Conservation (phyloP, 2,329 filamentous ascomycete species). For the Harringtonia aguacate region DNA sequence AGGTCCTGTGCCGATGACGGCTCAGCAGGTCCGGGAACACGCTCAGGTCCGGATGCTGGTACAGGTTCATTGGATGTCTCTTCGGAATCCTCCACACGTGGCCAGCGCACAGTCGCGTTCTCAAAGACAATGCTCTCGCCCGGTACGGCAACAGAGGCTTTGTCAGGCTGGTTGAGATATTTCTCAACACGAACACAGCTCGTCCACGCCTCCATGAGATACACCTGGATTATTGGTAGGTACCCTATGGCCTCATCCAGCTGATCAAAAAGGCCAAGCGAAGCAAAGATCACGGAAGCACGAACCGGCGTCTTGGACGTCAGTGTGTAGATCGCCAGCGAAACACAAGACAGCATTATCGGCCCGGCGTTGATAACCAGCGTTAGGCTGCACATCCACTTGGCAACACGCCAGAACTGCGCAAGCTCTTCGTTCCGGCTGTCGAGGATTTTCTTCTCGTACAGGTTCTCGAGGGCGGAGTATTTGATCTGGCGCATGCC, state of each 20-base stretch:
- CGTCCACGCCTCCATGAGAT: conserved; percentile 24
- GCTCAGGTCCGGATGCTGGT: too few species aligned
- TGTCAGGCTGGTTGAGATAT: conserved; percentile 21
- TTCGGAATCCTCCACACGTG: conserved; percentile 18
- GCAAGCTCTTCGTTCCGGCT: conserved; percentile 22
- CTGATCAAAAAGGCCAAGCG: conserved; percentile 23
- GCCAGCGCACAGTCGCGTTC: conserved; percentile 23
- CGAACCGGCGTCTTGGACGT: conserved; percentile 19
- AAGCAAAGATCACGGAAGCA: conserved; percentile 24
- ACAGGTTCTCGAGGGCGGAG: conserved; percentile 23
- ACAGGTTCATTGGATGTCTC: not conserved
- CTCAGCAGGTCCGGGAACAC: too few species aligned
- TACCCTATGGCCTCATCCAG: conserved; percentile 22
- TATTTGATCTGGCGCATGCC: conserved; percentile 28
- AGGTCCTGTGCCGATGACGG: not conserved
- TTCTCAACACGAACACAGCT: conserved; percentile 23
- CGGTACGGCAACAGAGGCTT: conserved; percentile 14
- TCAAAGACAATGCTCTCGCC: conserved; percentile 18
- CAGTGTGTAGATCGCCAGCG: conserved; percentile 21
- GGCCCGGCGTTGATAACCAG: conserved; percentile 21
- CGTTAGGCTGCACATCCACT: conserved; percentile 19
- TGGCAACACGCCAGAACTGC: conserved; percentile 21
- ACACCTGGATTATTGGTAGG: conserved; percentile 21
- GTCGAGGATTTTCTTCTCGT: conserved; percentile 22
- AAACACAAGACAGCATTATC: conserved; percentile 21